Evolutionary conservation across 257 asterid species (phyloP).

Genomic region (Salvia miltiorrhiza): DNA sequence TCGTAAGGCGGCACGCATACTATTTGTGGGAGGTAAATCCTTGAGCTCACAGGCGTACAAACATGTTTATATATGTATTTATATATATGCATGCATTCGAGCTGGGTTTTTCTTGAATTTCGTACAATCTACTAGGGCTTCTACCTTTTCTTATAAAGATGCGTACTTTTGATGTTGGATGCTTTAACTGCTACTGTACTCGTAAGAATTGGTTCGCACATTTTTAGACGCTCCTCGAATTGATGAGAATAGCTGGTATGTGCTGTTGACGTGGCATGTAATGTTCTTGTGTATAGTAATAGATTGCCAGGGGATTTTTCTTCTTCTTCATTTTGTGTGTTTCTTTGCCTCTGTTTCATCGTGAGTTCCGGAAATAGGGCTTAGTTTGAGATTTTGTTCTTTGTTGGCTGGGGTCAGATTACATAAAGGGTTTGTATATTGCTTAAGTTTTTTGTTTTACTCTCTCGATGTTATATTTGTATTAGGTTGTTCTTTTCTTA

Average conservation of each 20-base stretch:
- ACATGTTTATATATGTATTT: background rate
- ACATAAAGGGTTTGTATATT: background rate
- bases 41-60: background rate
- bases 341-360: background rate
- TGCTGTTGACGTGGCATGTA: background rate
- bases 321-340: background rate
- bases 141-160: background rate
- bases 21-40: background rate
- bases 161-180: background rate
- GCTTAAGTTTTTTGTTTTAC: background rate
- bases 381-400: background rate
- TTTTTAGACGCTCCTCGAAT: background rate
- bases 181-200: background rate
- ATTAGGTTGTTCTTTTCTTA: too few relatives aligned
- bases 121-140: background rate
- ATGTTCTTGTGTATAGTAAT: background rate
- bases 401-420: background rate
- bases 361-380: background rate
- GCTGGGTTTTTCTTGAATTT: constrained; percentile 4
- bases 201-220: constrained; percentile 1
- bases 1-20: background rate
- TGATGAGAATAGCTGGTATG: background rate
- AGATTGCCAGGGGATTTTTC: background rate
- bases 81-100: background rate
- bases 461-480: background rate